phyloP scores from a whole-genome alignment of 768 basidiomycete genomes.

The Leccinum uliginosum region DNA sequence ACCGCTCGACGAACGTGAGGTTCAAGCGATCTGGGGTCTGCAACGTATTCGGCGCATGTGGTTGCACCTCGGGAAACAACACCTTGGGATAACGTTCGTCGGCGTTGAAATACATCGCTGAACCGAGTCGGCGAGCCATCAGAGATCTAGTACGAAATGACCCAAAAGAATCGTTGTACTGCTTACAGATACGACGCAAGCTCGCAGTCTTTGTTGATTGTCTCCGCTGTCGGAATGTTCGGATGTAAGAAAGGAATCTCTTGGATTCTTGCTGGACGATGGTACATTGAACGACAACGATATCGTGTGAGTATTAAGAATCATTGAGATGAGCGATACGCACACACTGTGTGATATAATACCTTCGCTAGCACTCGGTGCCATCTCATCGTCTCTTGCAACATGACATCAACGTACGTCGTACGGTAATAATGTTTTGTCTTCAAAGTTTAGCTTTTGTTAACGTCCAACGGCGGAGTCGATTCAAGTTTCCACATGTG shows the following conservation, averaged over 20 bases:
- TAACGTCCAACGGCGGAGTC: no score
- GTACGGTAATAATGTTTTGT: no score
- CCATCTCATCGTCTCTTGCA: no score
- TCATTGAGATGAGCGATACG: no score
- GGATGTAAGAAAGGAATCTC: constrained; percentile 20
- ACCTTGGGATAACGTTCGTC: constrained; percentile 46
- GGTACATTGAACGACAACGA: no score
- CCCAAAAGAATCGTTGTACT: not conserved
- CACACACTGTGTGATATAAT: no score
- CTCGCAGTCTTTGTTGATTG: constrained; percentile 13
- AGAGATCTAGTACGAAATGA: constrained; percentile 5
- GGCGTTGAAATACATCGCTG: constrained; percentile 54
- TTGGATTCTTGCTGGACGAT: no score
- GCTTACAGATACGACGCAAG: constrained; percentile 43
- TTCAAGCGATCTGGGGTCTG: constrained; percentile 67
- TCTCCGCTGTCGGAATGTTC: constrained; percentile 12
- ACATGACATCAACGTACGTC: no score
- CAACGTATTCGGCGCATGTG: constrained; percentile 82
- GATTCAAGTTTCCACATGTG: no score
- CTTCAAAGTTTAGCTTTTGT: no score
- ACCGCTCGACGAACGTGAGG: constrained; percentile 54
- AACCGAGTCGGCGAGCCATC: not conserved
- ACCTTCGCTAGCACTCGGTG: no score
- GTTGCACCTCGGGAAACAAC: constrained; percentile 75
- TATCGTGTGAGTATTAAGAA: no score